A percentile compares a stretch with the other conserved stretches of the same genome.
These are phyloP conservation scores for Pichia sp. DNA, from an alignment of 1,139 yeast genomes.

Conservation along the genomic window DNA sequence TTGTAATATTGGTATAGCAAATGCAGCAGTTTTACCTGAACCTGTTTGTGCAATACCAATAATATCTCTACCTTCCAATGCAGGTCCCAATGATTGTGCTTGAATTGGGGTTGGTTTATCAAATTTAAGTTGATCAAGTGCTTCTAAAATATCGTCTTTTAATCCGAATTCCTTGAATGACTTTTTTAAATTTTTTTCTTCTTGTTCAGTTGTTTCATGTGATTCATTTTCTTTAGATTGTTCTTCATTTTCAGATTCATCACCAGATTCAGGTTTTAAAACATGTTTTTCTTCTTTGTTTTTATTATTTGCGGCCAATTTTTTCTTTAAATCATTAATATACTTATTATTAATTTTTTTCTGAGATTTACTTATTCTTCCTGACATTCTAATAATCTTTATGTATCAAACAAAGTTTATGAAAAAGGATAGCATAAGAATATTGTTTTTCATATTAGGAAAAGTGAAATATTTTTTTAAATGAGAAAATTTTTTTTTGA, in stretches of 20 bases:
- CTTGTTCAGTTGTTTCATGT: constrained; percentile 11
- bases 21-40: constrained; percentile 82
- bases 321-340: constrained; percentile 20
- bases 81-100: constrained; percentile 85
- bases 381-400: background rate
- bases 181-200: constrained; percentile 34
- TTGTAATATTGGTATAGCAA: constrained; percentile 85
- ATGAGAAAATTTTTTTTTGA: background rate
- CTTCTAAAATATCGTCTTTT: constrained; percentile 75
- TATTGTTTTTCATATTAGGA: background rate
- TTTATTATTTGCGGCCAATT: constrained; percentile 16
- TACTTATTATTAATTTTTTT: constrained; percentile 17
- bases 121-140: constrained; percentile 62
- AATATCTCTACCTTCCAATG: constrained; percentile 76
- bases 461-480: background rate
- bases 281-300: constrained; percentile 16
- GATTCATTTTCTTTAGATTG: constrained; percentile 7
- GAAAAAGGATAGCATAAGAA: background rate
- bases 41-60: constrained; percentile 83
- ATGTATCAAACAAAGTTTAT: background rate
- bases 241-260: constrained; percentile 12
- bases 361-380: constrained; percentile 7
- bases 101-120: constrained; percentile 86
- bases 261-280: constrained; percentile 14
- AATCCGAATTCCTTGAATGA: constrained; percentile 46